These are phyloP conservation scores for Teunomyces barrocoloradensis DNA, from an alignment of 805 yeast genomes.

Conservation along the genomic window DNA sequence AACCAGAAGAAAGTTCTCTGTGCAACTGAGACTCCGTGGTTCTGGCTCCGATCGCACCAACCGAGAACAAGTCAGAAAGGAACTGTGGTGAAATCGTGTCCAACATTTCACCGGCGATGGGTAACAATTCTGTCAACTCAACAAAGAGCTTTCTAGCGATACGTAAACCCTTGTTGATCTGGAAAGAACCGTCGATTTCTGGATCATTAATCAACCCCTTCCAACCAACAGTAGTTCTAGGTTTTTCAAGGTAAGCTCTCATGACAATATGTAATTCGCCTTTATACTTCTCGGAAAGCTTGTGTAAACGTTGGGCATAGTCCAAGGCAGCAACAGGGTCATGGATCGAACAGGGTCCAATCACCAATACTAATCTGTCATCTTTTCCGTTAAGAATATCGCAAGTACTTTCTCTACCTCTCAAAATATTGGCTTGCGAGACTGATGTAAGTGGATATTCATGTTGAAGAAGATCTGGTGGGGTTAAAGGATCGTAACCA, in stretches of 20 bases:
- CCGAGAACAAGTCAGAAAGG: conserved; percentile 85
- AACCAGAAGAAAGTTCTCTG: conserved; percentile 94
- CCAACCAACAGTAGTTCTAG: conserved; percentile 99
- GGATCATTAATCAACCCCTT: conserved; percentile 98
- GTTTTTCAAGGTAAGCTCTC: conserved; percentile 98
- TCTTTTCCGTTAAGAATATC: conserved; percentile 76
- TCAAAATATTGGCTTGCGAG: conserved; percentile 60
- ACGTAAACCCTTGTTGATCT: conserved; percentile 91
- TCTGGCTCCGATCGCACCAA: conserved; percentile 99
- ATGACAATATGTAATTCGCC: conserved; percentile 82
- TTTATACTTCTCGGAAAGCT: conserved; percentile 57
- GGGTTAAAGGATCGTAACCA: conserved; percentile 94
- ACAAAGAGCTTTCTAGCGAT: conserved; percentile 85
- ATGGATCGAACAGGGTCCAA: conserved; percentile 97
- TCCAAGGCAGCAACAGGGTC: conserved; percentile 92
- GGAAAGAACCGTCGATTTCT: conserved; percentile 87
- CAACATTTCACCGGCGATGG: conserved; percentile 96
- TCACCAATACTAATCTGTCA: conserved; percentile 83
- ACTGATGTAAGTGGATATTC: conserved; percentile 68
- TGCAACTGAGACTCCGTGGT: conserved; percentile 98
- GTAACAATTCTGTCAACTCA: conserved; percentile 76
- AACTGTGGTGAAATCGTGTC: conserved; percentile 98
- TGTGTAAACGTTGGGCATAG: conserved; percentile 67
- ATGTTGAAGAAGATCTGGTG: conserved; percentile 89
- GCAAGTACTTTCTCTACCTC: conserved; percentile 74